Evolutionary conservation across 495 filamentous ascomycete genomes (phyloP).

Genomic region (Tuber borchii): DNA sequence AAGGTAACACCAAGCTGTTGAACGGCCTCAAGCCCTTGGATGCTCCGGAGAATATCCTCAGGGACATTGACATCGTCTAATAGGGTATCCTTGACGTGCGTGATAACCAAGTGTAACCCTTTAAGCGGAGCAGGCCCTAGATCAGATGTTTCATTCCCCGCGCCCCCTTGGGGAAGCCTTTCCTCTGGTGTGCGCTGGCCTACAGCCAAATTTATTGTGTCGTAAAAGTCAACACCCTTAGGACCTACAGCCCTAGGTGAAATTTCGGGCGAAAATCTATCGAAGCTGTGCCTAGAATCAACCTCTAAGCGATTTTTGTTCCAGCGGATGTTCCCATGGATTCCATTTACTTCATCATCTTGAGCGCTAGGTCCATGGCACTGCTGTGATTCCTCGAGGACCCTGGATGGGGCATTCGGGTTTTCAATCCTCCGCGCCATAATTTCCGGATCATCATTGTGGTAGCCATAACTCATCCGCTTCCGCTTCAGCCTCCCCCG

Average conservation of each 20-base stretch:
- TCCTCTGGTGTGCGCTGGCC: constrained; percentile 22
- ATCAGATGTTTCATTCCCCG: neutral
- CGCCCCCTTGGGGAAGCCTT: neutral
- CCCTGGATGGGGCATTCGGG: constrained; percentile 3
- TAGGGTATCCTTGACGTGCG: constrained; percentile 73
- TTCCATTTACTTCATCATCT: constrained; percentile 1
- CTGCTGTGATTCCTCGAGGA: constrained; percentile 4
- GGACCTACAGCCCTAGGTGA: neutral
- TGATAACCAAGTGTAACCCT: constrained; percentile 63
- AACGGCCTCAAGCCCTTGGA: constrained; percentile 55
- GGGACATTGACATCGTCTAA: constrained; percentile 55
- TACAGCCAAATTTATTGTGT: constrained; percentile 22
- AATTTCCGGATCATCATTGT: constrained; percentile 31
- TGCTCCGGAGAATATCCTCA: constrained; percentile 61
- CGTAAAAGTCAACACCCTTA: constrained; percentile 41
- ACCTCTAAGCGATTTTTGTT: constrained; percentile 8
- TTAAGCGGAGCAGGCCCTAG: constrained; percentile 42
- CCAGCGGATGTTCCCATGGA: neutral
- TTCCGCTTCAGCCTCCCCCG: constrained; percentile 38
- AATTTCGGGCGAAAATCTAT: constrained; percentile 22
- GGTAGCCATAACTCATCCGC: constrained; percentile 35
- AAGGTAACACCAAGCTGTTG: constrained; percentile 71
- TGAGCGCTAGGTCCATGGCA: constrained; percentile 4
- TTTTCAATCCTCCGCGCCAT: constrained; percentile 5
- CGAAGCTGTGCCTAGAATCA: constrained; percentile 8